Evolutionary conservation across 495 filamentous ascomycete genomes (phyloP).

Genomic region (Podospora bellae-mahoneyi): DNA sequence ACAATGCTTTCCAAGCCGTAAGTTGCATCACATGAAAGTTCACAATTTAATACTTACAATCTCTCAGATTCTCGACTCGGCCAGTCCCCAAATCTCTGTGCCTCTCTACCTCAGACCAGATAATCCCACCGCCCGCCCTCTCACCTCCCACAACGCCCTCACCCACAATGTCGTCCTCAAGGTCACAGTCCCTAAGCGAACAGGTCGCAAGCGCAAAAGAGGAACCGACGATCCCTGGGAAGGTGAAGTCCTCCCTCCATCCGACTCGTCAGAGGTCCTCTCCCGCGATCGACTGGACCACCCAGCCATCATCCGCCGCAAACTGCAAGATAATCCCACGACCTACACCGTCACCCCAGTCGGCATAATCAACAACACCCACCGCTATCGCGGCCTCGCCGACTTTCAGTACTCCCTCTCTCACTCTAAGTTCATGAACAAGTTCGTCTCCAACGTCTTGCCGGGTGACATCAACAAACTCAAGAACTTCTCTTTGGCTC

Average conservation of each 20-base stretch:
- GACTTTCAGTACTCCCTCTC: slow-evolving; percentile 76
- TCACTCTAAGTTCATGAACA: slow-evolving; percentile 58
- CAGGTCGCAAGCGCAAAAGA: slow-evolving; percentile 76
- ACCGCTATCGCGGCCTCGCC: slow-evolving; percentile 70
- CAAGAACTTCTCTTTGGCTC: slow-evolving; percentile 68
- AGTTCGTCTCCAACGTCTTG: slow-evolving; percentile 61
- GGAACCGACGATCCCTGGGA: slow-evolving; percentile 65
- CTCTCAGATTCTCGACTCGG: slow-evolving; percentile 36
- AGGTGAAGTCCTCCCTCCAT: slow-evolving; percentile 21
- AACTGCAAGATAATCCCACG: slow-evolving; percentile 65
- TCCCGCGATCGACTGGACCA: slow-evolving; percentile 43
- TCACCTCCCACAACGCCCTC: slow-evolving; percentile 64
- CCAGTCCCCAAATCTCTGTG: slow-evolving; percentile 41
- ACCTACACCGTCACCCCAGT: slow-evolving; percentile 68
- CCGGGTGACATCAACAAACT: slow-evolving; percentile 65
- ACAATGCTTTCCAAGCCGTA: slow-evolving; percentile 63
- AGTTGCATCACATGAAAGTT: slow-evolving; percentile 21
- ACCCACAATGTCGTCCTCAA: slow-evolving; percentile 83
- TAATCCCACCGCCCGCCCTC: slow-evolving; percentile 70
- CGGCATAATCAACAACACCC: slow-evolving; percentile 71
- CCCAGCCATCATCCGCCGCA: slow-evolving; percentile 55
- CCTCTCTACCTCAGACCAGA: slow-evolving; percentile 70
- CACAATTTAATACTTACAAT: not conserved
- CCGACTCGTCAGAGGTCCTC: slow-evolving; percentile 21
- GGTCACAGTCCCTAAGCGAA: slow-evolving; percentile 80